Evolutionary conservation across 2,329 filamentous ascomycete genomes (phyloP), one percentile per base, ranked within the genome.

Genomic region (Apiospora malaysiana): DNA sequence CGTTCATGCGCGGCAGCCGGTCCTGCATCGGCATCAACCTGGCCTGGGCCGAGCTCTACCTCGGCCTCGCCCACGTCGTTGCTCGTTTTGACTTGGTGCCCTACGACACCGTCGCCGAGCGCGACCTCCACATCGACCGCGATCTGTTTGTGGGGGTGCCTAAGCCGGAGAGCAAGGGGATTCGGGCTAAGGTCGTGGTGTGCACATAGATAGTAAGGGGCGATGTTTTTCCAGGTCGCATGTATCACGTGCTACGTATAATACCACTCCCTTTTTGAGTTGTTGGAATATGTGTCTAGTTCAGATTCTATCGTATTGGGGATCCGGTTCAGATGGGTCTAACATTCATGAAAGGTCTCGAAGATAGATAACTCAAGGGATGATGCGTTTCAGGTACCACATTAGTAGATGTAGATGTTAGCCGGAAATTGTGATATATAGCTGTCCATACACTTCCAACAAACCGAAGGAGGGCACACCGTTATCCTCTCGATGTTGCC

Each of bases 11-110:
- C 65, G 65, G 65, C 25, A 67, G 65, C 25, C 40, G 65, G 6
- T 18, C 40, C 6, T 67, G 65, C 9, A 25, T 67, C 43, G 65
- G 65, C 12, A 46, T 67, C 42, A 67, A 67, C 43, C 65, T 67
- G n/a, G 65, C 65, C 65, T 45, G 43, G 40, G 65, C 65, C 40
- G 65, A 67, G 40, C 65, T 67, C 40, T 67, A 45, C 65, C 65
- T 67, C 40, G 43, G 12, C 21, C 65, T 67, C 40, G 65, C 65
- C n/a, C 21, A 46, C 6, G 23, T 67, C 43, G 23, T 67, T 4
- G 40, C 65, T 14, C 40, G 65, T 2, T 67, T 67, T 18, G 65
- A 67, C 21, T 9, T 67, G 6, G 40, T 14, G 40, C n/a, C 43
- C 5, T 45, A 46, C 40, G 43, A 67, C 12, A 46, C 43, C 14